A percentile compares a stretch with the other conserved stretches of the same genome.
These are phyloP conservation scores for Cochlearia excelsa DNA, from an alignment of 345 rosid genomes.

Conservation along the genomic window DNA sequence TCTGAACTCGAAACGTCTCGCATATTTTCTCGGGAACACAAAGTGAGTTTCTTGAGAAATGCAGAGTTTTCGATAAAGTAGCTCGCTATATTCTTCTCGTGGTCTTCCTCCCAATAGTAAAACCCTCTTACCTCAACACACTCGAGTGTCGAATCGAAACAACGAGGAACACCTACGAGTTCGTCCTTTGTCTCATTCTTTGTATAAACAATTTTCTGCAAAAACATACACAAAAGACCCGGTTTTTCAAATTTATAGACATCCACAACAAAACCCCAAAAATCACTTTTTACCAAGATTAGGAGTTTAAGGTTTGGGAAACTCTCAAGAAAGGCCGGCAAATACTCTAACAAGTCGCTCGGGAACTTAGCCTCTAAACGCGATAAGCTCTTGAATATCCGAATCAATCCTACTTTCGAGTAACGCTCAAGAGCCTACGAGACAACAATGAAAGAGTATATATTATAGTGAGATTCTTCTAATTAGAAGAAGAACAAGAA, in stretches of 20 bases:
- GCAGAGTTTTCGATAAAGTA: conserved; percentile 22
- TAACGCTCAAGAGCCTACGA: not conserved
- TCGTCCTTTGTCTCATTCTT: not conserved
- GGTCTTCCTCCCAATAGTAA: not conserved
- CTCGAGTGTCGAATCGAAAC: conserved; percentile 2
- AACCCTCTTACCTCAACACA: conserved; percentile 1
- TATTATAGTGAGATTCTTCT: no score
- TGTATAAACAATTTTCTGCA: not conserved
- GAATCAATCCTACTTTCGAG: not conserved
- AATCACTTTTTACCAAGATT: not conserved
- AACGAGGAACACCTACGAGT: not conserved
- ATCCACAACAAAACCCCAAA: not conserved
- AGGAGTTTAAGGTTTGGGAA: conserved; percentile 15
- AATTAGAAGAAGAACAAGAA: not conserved
- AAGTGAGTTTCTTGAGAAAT: not conserved
- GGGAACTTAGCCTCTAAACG: not conserved
- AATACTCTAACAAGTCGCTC: not conserved
- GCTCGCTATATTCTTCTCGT: not conserved
- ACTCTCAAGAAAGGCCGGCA: conserved; percentile 15
- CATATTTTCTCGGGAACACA: not conserved
- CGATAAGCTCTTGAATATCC: not conserved
- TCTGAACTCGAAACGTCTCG: not conserved
- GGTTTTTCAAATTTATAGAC: not conserved
- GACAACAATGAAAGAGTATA: not conserved
- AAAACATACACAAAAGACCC: not conserved